Evolutionary conservation across 306 rosid genomes (phyloP).

Genomic region (Castanopsis chinensis): DNA sequence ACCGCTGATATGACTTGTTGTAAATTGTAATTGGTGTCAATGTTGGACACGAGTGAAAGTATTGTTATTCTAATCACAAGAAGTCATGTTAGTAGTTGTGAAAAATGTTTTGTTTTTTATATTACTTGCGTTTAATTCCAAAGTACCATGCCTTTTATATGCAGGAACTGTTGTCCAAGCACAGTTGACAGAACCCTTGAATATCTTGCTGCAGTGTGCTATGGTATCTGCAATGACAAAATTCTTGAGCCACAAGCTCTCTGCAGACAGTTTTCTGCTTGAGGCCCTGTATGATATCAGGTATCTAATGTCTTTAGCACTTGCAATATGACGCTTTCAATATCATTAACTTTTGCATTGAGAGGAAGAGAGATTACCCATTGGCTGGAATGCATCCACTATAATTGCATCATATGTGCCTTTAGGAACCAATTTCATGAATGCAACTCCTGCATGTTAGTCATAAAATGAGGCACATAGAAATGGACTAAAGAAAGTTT

Average conservation of each 20-base stretch:
- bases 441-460: constrained; percentile 29
- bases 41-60: too few species aligned
- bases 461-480: neutral
- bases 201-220: constrained; percentile 29
- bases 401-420: constrained; percentile 46
- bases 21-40: too few species aligned
- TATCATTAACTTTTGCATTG: neutral
- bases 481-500: too few species aligned
- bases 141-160: constrained; percentile 20
- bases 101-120: too few species aligned
- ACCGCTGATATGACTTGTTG: too few species aligned
- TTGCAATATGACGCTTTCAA: neutral
- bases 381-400: constrained; percentile 39
- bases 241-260: constrained; percentile 23
- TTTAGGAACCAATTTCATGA: constrained; percentile 33
- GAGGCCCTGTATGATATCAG: constrained; percentile 25
- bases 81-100: too few species aligned
- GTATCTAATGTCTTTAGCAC: neutral
- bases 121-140: neutral
- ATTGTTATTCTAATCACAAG: too few species aligned
- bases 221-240: constrained; percentile 33
- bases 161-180: constrained; percentile 36
- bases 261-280: constrained; percentile 24
- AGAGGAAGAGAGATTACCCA: constrained; percentile 23
- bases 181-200: constrained; percentile 30